phyloP scores from a whole-genome alignment of 1,139 yeast species.

The Saccharomyces hybrid region DNA sequence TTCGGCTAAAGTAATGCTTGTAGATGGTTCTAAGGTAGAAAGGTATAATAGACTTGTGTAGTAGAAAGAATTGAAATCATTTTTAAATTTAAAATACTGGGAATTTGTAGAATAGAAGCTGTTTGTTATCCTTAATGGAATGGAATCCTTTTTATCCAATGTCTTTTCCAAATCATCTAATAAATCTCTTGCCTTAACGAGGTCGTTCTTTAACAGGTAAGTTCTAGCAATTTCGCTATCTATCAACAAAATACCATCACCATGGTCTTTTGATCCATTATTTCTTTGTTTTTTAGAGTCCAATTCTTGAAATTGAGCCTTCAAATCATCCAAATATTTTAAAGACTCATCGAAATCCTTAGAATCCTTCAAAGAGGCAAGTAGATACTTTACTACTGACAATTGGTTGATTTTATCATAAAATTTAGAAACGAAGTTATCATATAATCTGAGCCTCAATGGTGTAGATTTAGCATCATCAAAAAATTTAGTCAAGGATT shows the following conservation, averaged over 20 bases:
- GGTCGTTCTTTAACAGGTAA: conserved; percentile 49
- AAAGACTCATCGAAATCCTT: conserved; percentile 46
- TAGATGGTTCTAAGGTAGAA: conserved; percentile 46
- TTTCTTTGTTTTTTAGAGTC: conserved; percentile 34
- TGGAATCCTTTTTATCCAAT: conserved; percentile 53
- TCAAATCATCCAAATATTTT: conserved; percentile 47
- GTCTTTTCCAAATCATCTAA: conserved; percentile 54
- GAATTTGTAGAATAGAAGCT: conserved; percentile 79
- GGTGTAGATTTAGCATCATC: conserved; percentile 43
- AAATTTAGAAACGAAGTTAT: conserved; percentile 61
- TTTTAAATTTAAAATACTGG: conserved; percentile 63
- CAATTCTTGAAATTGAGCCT: conserved; percentile 36
- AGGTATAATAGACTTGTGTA: conserved; percentile 55
- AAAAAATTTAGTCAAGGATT: conserved; percentile 56
- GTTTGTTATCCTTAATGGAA: conserved; percentile 67
- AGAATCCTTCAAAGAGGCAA: conserved; percentile 47
- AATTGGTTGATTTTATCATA: conserved; percentile 69
- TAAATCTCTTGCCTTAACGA: conserved; percentile 58
- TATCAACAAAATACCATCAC: conserved; percentile 48
- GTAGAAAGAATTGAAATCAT: conserved; percentile 76
- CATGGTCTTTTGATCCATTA: conserved; percentile 30
- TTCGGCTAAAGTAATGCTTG: conserved; percentile 37
- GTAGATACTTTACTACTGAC: conserved; percentile 67
- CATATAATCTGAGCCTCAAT: conserved; percentile 59
- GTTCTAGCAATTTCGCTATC: conserved; percentile 74